Conservation (phyloP, 176 grass and related monocot species). For the Phoenix roebelenii region DNA sequence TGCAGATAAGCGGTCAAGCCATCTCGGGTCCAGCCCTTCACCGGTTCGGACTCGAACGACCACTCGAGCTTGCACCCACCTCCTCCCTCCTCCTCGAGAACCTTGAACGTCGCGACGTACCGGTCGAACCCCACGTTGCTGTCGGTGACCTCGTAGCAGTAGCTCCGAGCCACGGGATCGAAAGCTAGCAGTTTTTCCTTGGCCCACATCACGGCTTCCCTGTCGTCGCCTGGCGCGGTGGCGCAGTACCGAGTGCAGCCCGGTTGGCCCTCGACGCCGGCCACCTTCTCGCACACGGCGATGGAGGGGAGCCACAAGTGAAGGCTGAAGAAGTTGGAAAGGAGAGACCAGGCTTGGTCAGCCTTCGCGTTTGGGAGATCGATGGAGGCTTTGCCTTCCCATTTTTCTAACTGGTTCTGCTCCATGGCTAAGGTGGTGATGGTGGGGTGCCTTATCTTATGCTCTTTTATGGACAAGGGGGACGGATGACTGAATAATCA, state of each 20-base stretch:
- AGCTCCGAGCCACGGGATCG: slow-evolving; percentile 16
- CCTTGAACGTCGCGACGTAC: slow-evolving; percentile 53
- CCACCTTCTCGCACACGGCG: slow-evolving; percentile 37
- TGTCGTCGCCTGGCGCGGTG: not conserved
- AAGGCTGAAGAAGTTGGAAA: slow-evolving; percentile 59
- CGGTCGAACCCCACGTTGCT: slow-evolving; percentile 75
- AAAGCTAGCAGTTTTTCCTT: slow-evolving; percentile 55
- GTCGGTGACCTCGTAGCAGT: slow-evolving; percentile 64
- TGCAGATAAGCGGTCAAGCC: slow-evolving; percentile 25
- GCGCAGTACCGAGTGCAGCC: slow-evolving; percentile 55
- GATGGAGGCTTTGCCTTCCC: slow-evolving; percentile 34
- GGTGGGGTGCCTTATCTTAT: too few relatives aligned
- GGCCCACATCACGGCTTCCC: slow-evolving; percentile 23
- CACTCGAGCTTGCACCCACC: slow-evolving; percentile 41
- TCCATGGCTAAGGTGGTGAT: not conserved
- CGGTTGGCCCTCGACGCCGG: slow-evolving; percentile 16
- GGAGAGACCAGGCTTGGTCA: slow-evolving; percentile 42
- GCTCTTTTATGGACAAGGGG: too few relatives aligned
- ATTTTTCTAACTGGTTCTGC: slow-evolving; percentile 17
- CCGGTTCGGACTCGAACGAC: slow-evolving; percentile 46
- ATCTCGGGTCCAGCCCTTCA: slow-evolving; percentile 33
- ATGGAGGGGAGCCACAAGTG: slow-evolving; percentile 43
- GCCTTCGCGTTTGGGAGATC: slow-evolving; percentile 30
- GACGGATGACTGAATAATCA: too few relatives aligned
- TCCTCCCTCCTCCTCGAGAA: slow-evolving; percentile 9